Conservation (phyloP, 108 stramenopile genomes). For the Hondaea fermentalgiana region DNA sequence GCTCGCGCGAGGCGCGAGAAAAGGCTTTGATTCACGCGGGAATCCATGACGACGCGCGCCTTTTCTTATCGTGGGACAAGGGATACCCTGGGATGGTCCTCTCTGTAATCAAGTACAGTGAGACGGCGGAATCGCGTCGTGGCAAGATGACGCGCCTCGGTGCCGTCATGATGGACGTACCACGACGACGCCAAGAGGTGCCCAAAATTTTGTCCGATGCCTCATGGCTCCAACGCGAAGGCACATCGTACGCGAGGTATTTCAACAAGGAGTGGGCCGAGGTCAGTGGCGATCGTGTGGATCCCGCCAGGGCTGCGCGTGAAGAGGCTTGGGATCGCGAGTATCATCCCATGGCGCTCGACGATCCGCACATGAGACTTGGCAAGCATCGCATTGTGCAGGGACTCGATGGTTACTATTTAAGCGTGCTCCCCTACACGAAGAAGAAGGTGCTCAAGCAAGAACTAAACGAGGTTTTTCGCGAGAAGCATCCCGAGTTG, state of each 20-base stretch:
- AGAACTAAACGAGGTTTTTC: background rate
- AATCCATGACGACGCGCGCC: background rate
- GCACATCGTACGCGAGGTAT: background rate
- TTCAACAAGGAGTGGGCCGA: constrained; percentile 14
- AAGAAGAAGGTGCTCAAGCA: background rate
- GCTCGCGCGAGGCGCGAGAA: background rate
- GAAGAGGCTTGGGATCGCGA: constrained; percentile 9
- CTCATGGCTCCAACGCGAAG: background rate
- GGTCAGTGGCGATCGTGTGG: background rate
- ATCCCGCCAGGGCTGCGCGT: background rate
- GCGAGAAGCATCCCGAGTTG: constrained; percentile 2
- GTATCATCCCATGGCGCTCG: background rate
- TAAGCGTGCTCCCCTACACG: background rate
- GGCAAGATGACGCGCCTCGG: background rate
- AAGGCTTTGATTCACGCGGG: background rate
- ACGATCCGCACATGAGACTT: background rate
- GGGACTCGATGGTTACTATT: background rate
- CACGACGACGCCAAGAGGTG: background rate
- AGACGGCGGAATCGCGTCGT: background rate
- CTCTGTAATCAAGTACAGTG: background rate
- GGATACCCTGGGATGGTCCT: background rate
- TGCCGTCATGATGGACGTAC: background rate
- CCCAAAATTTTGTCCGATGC: background rate
- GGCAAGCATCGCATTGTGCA: constrained; percentile 14
- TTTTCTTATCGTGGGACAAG: background rate